phyloP scores from a whole-genome alignment of 352 stramenopile genomes.

The Phytophthora cactorum region DNA sequence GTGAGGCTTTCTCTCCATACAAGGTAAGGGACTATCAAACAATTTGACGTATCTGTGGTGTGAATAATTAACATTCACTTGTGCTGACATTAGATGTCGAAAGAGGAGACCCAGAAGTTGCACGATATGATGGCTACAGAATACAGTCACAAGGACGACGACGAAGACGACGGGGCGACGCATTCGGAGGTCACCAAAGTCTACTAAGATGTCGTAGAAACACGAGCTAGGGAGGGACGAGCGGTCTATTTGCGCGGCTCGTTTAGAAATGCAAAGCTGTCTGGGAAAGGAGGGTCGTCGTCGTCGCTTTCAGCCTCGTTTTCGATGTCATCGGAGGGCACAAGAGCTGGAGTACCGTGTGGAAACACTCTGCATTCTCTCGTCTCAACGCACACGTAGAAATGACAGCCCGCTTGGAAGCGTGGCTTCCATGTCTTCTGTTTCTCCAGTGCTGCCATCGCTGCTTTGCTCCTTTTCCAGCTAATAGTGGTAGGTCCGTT shows the following conservation, averaged over 20 bases:
- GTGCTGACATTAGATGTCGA: slow-evolving; percentile 59
- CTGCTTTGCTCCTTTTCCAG: slow-evolving; percentile 53
- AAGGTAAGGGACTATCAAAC: slow-evolving; percentile 54
- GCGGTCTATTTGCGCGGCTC: slow-evolving; percentile 18
- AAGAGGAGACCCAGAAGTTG: slow-evolving; percentile 78
- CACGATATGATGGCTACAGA: slow-evolving; percentile 61
- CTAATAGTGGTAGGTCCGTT: slow-evolving; percentile 25
- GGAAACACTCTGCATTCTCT: slow-evolving; percentile 52
- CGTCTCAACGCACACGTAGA: slow-evolving; percentile 78
- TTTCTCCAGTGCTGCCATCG: slow-evolving; percentile 35
- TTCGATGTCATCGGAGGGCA: slow-evolving; percentile 12
- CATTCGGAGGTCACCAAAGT: slow-evolving; percentile 79
- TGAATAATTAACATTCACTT: too few species aligned
- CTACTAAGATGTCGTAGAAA: slow-evolving; percentile 52
- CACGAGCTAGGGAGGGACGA: slow-evolving; percentile 5
- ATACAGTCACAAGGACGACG: slow-evolving; percentile 50
- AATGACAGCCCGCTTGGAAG: slow-evolving; percentile 79
- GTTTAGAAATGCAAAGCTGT: slow-evolving; percentile 77
- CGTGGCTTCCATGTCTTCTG: slow-evolving; percentile 55
- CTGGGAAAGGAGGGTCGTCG: slow-evolving; percentile 58
- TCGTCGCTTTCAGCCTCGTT: slow-evolving; percentile 29
- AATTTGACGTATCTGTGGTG: neutral
- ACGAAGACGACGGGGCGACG: slow-evolving; percentile 17
- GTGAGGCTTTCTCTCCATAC: slow-evolving; percentile 95
- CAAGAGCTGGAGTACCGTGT: slow-evolving; percentile 1